phyloP scores from a whole-genome alignment of 306 rosid species.

The Hippophae tibetana region DNA sequence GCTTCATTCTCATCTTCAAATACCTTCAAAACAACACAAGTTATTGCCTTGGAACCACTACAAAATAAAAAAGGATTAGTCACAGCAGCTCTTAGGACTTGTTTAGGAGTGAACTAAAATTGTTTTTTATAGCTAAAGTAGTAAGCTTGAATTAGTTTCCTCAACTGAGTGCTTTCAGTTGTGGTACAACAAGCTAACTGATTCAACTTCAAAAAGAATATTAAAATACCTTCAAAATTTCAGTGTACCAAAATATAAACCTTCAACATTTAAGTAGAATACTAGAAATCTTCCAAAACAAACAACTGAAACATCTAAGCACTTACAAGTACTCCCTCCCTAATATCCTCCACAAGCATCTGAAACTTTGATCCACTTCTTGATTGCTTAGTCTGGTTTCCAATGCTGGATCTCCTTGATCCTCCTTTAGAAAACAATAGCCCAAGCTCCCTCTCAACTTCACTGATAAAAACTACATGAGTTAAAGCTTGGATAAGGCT shows the following conservation, averaged over 20 bases:
- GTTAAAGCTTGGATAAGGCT: constrained; percentile 5
- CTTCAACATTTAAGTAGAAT: background rate
- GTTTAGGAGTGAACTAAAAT: no score
- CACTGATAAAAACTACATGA: constrained; percentile 42
- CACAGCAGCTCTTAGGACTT: background rate
- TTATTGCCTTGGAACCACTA: background rate
- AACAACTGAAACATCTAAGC: background rate
- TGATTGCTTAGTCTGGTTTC: constrained; percentile 55
- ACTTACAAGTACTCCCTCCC: constrained; percentile 93
- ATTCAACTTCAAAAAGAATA: background rate
- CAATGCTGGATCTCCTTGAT: constrained; percentile 55
- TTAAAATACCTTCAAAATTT: background rate
- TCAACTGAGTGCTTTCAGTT: background rate
- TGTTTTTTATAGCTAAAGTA: no score
- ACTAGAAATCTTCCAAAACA: background rate
- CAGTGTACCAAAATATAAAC: constrained; percentile 6
- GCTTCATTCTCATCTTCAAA: constrained; percentile 96
- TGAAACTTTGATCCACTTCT: constrained; percentile 65
- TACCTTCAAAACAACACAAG: constrained; percentile 32
- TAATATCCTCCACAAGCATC: constrained; percentile 93
- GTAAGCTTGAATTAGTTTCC: background rate
- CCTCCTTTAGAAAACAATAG: constrained; percentile 75
- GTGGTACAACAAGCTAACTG: background rate
- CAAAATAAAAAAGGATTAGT: background rate
- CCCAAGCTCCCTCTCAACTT: constrained; percentile 90